These are phyloP conservation scores for Przewalskia tangutica DNA, from an alignment of 257 asterid species.

Conservation along the genomic window DNA sequence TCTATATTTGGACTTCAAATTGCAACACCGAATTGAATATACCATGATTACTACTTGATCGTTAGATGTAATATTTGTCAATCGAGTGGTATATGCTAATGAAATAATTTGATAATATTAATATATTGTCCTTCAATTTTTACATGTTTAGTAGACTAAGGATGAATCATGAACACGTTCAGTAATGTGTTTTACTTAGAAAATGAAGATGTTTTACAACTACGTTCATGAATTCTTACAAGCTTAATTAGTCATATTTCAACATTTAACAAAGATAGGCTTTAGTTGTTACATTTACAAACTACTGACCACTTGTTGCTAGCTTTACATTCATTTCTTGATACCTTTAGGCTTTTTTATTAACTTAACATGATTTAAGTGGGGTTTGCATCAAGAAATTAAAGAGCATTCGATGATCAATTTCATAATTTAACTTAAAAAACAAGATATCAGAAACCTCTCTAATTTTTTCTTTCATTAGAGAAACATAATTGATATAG, in stretches of 20 bases:
- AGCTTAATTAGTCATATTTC: not conserved
- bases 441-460: not conserved
- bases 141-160: not conserved
- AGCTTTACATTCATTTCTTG: not conserved
- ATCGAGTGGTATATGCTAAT: not conserved
- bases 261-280: not conserved
- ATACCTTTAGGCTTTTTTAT: not conserved
- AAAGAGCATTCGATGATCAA: not conserved
- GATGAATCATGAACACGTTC: not conserved
- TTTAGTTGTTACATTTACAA: not conserved
- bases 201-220: not conserved
- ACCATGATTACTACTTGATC: not conserved
- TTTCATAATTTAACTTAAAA: not conserved
- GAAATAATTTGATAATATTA: not conserved
- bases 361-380: not conserved
- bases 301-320: not conserved
- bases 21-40: not conserved
- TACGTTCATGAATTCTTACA: not conserved
- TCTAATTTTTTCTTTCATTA: not conserved
- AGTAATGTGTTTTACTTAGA: not conserved
- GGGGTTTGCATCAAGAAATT: not conserved
- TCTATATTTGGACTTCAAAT: not conserved
- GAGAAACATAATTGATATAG: not conserved
- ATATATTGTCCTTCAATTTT: not conserved
- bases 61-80: not conserved